Evolutionary conservation across 1,284 basidiomycete genomes (phyloP).

Genomic region (Mycena citricolor): DNA sequence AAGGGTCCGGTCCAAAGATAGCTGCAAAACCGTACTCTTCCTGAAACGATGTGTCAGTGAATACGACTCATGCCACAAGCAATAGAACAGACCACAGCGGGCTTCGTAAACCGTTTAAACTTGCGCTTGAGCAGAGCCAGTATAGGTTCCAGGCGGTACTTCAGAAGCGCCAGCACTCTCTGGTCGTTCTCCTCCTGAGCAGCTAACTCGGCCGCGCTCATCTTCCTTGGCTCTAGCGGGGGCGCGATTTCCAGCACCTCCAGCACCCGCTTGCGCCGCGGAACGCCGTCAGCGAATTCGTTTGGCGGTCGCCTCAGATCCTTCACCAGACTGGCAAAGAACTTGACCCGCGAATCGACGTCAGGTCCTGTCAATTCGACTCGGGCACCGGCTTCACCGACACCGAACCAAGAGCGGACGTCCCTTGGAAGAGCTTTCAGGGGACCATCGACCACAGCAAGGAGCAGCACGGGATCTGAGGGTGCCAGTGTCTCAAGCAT

Average conservation of each 20-base stretch:
- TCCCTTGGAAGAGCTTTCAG: slow-evolving; percentile 76
- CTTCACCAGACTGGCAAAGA: slow-evolving; percentile 75
- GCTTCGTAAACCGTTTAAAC: slow-evolving; percentile 88
- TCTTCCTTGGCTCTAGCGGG: slow-evolving; percentile 83
- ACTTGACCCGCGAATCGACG: slow-evolving; percentile 61
- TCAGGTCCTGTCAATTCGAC: slow-evolving; percentile 60
- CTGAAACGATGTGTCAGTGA: too few relatives aligned
- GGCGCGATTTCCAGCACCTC: slow-evolving; percentile 89
- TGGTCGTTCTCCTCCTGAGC: slow-evolving; percentile 83
- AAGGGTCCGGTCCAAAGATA: slow-evolving; percentile 21
- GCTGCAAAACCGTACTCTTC: slow-evolving; percentile 71
- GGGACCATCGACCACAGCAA: slow-evolving; percentile 84
- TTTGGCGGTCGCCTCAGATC: slow-evolving; percentile 78
- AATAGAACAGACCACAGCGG: slow-evolving; percentile 67
- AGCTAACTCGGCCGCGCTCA: slow-evolving; percentile 81
- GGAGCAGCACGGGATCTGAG: slow-evolving; percentile 88
- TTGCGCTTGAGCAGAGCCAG: slow-evolving; percentile 90
- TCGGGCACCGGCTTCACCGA: slow-evolving; percentile 63
- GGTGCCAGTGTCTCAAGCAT: slow-evolving; percentile 90
- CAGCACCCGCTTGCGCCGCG: slow-evolving; percentile 80
- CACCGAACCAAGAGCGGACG: slow-evolving; percentile 91
- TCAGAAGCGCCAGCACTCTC: slow-evolving; percentile 78
- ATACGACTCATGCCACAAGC: slow-evolving; percentile 7
- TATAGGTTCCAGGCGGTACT: slow-evolving; percentile 85
- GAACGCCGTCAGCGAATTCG: slow-evolving; percentile 89